Percentiles rank a stretch among this genome's conserved stretches.
Conservation (phyloP, 2,329 filamentous ascomycete species). For the Tolypocladium sp. region DNA sequence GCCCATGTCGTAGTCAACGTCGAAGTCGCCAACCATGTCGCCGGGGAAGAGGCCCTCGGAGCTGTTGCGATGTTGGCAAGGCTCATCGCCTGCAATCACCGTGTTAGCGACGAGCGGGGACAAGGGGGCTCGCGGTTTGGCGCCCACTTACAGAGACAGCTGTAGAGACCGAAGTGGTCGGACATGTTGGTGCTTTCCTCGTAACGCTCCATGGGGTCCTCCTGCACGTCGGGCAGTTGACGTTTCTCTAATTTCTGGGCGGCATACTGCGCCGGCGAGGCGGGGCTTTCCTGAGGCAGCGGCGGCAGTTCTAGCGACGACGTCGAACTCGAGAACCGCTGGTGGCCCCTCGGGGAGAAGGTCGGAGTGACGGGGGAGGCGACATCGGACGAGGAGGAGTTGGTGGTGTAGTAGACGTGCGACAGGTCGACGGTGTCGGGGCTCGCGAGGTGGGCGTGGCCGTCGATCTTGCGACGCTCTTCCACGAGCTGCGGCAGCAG, state of each 20-base stretch:
- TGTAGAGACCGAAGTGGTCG: slow-evolving; percentile 40
- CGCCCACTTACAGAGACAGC: slow-evolving; percentile 65
- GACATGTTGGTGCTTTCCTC: slow-evolving; percentile 30
- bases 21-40: slow-evolving; percentile 31
- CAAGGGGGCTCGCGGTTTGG: background rate
- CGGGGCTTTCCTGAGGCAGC: slow-evolving; percentile 12
- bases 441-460: slow-evolving; percentile 22
- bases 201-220: slow-evolving; percentile 68
- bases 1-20: slow-evolving; percentile 56
- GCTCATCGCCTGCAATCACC: slow-evolving; percentile 44
- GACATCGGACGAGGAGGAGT: slow-evolving; percentile 56
- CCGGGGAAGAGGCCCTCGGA: slow-evolving; percentile 27
- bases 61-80: slow-evolving; percentile 47
- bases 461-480: slow-evolving; percentile 34
- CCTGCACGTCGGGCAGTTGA: slow-evolving; percentile 71
- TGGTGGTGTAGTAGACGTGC: slow-evolving; percentile 35
- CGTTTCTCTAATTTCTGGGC: slow-evolving; percentile 49
- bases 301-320: slow-evolving; percentile 63
- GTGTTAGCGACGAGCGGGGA: slow-evolving; percentile 9
- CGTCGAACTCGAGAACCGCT: slow-evolving; percentile 62
- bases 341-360: slow-evolving; percentile 55
- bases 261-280: slow-evolving; percentile 19
- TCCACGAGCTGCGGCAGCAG: slow-evolving; percentile 45
- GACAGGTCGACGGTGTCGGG: slow-evolving; percentile 23
- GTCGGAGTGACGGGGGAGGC: slow-evolving; percentile 64